Base-by-base conservation (phyloP, 495 filamentous ascomycete genomes). In the Xylaria longipes region DNA sequence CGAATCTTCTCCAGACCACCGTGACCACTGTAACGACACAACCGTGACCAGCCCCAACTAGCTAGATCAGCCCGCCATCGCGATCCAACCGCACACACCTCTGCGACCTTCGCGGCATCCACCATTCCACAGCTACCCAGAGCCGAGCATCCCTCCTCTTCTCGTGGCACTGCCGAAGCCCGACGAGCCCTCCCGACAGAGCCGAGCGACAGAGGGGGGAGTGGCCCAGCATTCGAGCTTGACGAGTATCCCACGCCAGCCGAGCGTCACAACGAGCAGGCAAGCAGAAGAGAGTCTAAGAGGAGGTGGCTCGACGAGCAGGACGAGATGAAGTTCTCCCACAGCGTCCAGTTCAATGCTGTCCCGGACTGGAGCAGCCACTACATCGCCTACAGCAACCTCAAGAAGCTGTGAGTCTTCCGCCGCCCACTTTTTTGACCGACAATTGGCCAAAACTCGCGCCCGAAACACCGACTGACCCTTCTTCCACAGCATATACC, bases 241-340 rank as follows among this genome's bases (percentile, higher is more conserved):
- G 71, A 70, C 54, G 77, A 76, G n/a, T 81, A 77, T 65, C 74
- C 43, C 25, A 39, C 68, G 50, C 63, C 69, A 45, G n/a, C 56
- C 46, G 27, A 46, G 41, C 67, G 14, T 25, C 0, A 54, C 48
- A 9, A 64, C 41, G 54, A 75, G 63, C 71, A 76, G 52, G 71
- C 79, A 73, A 68, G 74, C 12, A 85, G 82, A 77, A 79, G 81
- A n/a, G 80, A 79, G 61, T 80, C 81, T 73, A 88, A 89, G 82
- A 83, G 82, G 74, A 75, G 81, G 62, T 84, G 87, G 84, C 86
- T 91, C 54, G 86, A 88, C 71, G 80, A 88, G 78, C 88, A 84
- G 65, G 89, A 90, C 91, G 94, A 94, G 73, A 99, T 99, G 96
- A 98, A 98, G 89, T 99, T 99, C 87, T 98, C 96, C 62, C 96